These are phyloP conservation scores for Yueomyces sinensis DNA, from an alignment of 805 yeast genomes.

Conservation along the genomic window DNA sequence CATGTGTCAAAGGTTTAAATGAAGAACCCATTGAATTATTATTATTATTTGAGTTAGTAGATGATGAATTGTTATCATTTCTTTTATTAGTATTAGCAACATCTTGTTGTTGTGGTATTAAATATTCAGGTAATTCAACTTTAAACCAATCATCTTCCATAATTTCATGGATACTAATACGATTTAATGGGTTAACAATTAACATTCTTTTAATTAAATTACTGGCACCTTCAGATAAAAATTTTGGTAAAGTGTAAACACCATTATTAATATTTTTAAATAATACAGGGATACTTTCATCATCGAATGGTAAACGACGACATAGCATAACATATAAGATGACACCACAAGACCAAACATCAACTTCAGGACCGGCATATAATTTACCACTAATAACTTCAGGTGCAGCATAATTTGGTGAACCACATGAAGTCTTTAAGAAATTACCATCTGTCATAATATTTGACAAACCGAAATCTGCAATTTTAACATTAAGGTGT, in stretches of 20 bases:
- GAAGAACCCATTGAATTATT: constrained; percentile 4
- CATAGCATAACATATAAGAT: constrained; percentile 90
- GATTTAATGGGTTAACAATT: constrained; percentile 85
- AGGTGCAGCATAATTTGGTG: constrained; percentile 97
- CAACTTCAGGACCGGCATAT: constrained; percentile 97
- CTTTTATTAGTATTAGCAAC: constrained; percentile 6
- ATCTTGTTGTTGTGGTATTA: constrained; percentile 32
- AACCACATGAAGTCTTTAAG: constrained; percentile 87
- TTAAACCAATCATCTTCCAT: constrained; percentile 93
- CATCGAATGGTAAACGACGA: constrained; percentile 92
- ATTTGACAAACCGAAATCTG: constrained; percentile 89
- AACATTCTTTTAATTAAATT: constrained; percentile 76
- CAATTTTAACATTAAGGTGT: constrained; percentile 83
- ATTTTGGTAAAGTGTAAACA: constrained; percentile 80
- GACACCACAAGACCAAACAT: constrained; percentile 96
- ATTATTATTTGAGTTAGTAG: constrained; percentile 4
- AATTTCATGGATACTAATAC: constrained; percentile 85
- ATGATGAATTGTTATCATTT: constrained; percentile 1
- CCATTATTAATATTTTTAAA: constrained; percentile 90
- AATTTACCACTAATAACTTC: constrained; percentile 91
- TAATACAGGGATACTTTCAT: constrained; percentile 87
- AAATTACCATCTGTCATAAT: constrained; percentile 98
- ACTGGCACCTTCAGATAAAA: constrained; percentile 75
- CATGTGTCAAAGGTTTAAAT: constrained; percentile 1
- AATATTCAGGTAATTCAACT: constrained; percentile 64